Percentiles rank a stretch among this genome's conserved stretches.
phyloP scores from a whole-genome alignment of 2,329 filamentous ascomycete species.

The Exophiala phaeomuriformis region DNA sequence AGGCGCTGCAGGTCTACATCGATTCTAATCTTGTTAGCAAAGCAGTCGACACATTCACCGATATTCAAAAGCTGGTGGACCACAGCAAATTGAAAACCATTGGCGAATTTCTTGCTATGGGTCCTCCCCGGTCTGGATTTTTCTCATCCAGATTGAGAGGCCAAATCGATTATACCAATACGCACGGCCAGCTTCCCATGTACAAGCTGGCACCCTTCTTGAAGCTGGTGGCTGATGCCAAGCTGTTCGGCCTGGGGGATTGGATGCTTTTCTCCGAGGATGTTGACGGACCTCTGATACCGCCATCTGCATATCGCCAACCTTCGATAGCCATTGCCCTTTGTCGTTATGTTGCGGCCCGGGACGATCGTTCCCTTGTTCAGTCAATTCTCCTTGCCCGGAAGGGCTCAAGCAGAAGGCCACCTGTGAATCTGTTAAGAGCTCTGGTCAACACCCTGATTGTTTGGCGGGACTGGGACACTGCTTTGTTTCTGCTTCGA shows the following conservation, averaged over 20 bases:
- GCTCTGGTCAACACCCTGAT: slow-evolving; percentile 17
- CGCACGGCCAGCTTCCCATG: slow-evolving; percentile 25
- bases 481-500: slow-evolving; percentile 8
- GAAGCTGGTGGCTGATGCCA: slow-evolving; percentile 43
- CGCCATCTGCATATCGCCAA: slow-evolving; percentile 39
- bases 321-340: slow-evolving; percentile 46
- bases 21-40: slow-evolving; percentile 21
- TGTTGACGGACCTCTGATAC: slow-evolving; percentile 49
- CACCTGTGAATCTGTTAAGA: slow-evolving; percentile 21
- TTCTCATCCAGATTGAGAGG: slow-evolving; percentile 10
- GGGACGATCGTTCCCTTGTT: slow-evolving; percentile 35
- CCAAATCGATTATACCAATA: slow-evolving; percentile 19
- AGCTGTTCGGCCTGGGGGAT: slow-evolving; percentile 44
- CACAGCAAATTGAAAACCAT: slow-evolving; percentile 33
- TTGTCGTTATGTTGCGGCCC: slow-evolving; percentile 48
- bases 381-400: slow-evolving; percentile 6
- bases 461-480: slow-evolving; percentile 14
- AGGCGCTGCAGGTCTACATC: slow-evolving; percentile 36
- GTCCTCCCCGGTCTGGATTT: slow-evolving; percentile 7
- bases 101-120: slow-evolving; percentile 17
- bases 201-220: slow-evolving; percentile 43
- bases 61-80: slow-evolving; percentile 36
- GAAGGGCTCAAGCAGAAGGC: slow-evolving; percentile 4
- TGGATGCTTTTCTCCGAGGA: slow-evolving; percentile 49
- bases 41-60: slow-evolving; percentile 21